Conservation (phyloP, 2,329 filamentous ascomycete genomes). For the Epichloe festucae region DNA sequence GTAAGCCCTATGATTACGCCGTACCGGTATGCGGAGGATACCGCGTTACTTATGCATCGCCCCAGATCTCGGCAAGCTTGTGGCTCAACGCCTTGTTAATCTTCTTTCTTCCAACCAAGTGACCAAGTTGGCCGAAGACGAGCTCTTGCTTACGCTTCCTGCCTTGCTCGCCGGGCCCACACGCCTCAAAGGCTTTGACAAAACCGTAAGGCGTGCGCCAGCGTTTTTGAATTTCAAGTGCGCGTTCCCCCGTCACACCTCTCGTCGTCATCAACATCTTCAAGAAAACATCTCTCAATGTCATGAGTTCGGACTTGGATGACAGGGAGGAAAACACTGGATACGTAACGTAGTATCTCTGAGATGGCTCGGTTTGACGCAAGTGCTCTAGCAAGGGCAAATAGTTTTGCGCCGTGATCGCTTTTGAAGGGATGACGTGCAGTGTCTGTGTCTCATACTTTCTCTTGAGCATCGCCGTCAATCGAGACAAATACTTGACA, state of each 20-base stretch:
- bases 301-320: conserved; percentile 63
- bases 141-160: conserved; percentile 47
- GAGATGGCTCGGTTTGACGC: conserved; percentile 34
- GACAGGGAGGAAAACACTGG: conserved; percentile 57
- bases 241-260: conserved; percentile 68
- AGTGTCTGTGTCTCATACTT: conserved; percentile 48
- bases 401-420: conserved; percentile 54
- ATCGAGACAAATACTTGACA: conserved; percentile 58
- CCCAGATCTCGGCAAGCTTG: conserved; percentile 64
- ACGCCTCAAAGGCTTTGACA: conserved; percentile 52
- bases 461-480: conserved; percentile 55
- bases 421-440: conserved; percentile 50
- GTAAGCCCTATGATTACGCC: too few species aligned
- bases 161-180: conserved; percentile 34
- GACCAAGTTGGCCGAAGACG: conserved; percentile 42
- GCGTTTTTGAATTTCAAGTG: conserved; percentile 63
- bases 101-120: conserved; percentile 55
- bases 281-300: conserved; percentile 60
- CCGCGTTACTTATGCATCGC: conserved; percentile 24
- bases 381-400: conserved; percentile 49
- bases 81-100: conserved; percentile 51
- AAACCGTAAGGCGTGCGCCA: conserved; percentile 65
- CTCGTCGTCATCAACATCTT: conserved; percentile 79
- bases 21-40: neutral
- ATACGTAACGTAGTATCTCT: conserved; percentile 53